Base-by-base conservation (phyloP, 2,329 filamentous ascomycete species). In the Laburnicola sp. region DNA sequence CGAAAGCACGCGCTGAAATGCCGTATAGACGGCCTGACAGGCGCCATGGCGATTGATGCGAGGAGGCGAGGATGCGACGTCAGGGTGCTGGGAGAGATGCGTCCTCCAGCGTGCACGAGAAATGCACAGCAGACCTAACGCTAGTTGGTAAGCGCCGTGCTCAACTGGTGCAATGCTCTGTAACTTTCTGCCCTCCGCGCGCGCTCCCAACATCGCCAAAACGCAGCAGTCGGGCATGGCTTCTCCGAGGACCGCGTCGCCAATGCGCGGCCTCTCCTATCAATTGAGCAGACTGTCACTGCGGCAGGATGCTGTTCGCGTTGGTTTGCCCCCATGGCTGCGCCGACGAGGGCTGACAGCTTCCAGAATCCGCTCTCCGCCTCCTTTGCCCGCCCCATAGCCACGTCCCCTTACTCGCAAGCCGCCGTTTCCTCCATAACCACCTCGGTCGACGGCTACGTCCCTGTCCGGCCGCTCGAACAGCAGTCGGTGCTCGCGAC, bases 401-500 rank as follows among this genome's bases (percentile, higher is more conserved):
- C 66, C 10, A 68, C 73, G n/a, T 78, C 81, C 49, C 72, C 76
- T 43, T 76, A 82, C 51, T 78, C 81, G 58, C 82, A 84, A 77
- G 82, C 83, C 32, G 83, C 84, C 45, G 60, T 76, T 9, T 67
- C 76, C 38, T 75, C 68, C 27, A 64, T 75, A 25, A 69, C 75
- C 37, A 76, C 67, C 42, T 74, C 74, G 69, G 56, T 59, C 63
- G 54, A 75, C 73, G 45, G 66, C 66, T 57, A 67, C 60, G 60
- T 68, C 30, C 68, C 73, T 48, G 59, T 68, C 37, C 64, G 63
- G 43, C 63, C 68, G 25, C 56, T 64, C 53, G 51, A 65, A 28
- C 48, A 68, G 54, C 59, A 85, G 40, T 69, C 84, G 27, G 89
- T 95, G 50, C 84, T 89, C 48, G 82, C 93, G 55, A 97, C 93